phyloP scores from a whole-genome alignment of 139 green algal genomes.

The Monoraphidium neglectum region DNA sequence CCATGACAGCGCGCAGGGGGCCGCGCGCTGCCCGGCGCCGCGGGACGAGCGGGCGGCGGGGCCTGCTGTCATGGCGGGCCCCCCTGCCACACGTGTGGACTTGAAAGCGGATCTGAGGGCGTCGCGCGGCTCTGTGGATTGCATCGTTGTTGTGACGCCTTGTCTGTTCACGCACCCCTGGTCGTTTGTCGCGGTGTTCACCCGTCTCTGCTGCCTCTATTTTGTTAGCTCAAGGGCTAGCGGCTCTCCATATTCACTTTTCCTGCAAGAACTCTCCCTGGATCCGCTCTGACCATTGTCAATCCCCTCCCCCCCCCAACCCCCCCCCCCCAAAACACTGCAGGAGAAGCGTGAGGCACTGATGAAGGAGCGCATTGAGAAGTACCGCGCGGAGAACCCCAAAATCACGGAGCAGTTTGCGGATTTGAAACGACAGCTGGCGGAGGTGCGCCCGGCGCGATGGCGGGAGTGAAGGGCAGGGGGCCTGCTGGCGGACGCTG shows the following conservation, averaged over 20 bases:
- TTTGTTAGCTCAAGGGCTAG: no score
- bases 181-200: no score
- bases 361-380: slow-evolving; percentile 92
- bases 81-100: no score
- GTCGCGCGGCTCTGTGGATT: no score
- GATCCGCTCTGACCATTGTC: not conserved
- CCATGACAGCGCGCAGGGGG: no score
- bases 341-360: slow-evolving; percentile 83
- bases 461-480: slow-evolving; percentile 64
- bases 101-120: no score
- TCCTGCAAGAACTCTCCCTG: not conserved
- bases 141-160: no score
- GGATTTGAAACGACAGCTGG: slow-evolving; percentile 94
- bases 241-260: not conserved
- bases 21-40: no score
- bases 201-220: no score
- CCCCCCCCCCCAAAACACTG: slow-evolving; percentile 6
- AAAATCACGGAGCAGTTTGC: slow-evolving; percentile 99
- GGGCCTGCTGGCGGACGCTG: not conserved
- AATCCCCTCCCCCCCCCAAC: not conserved
- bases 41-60: no score
- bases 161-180: no score
- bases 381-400: slow-evolving; percentile 92
- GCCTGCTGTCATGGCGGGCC: no score
- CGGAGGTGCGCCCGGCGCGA: slow-evolving; percentile 62